Evolutionary conservation across 1,284 basidiomycete species (phyloP).

Genomic region (Apiotrichum mycotoxinovorans): DNA sequence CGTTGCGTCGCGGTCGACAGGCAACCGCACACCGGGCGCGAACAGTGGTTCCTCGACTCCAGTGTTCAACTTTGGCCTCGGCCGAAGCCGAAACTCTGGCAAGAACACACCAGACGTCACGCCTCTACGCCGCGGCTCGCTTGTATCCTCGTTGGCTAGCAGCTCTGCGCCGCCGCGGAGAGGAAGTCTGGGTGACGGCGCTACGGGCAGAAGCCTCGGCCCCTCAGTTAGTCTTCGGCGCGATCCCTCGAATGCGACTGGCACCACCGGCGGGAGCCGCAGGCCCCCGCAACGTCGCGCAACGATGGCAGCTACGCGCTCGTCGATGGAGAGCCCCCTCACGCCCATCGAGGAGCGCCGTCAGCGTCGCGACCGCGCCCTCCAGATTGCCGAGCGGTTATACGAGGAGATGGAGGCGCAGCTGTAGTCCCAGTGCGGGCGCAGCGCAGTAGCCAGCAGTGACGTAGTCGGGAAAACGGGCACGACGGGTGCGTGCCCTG

Average conservation of each 20-base stretch:
- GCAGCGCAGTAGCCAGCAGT: no score
- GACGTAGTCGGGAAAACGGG: no score
- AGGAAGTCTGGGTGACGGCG: background rate
- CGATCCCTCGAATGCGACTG: background rate
- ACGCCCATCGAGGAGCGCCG: constrained; percentile 7
- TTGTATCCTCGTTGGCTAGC: background rate
- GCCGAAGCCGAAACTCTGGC: no score
- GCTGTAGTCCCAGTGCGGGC: constrained; percentile 1
- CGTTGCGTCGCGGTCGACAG: background rate
- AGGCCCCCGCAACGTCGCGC: background rate
- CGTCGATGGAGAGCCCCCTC: background rate
- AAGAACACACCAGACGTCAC: no score
- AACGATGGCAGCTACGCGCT: background rate
- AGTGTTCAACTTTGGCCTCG: background rate
- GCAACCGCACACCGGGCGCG: background rate
- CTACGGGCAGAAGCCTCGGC: background rate
- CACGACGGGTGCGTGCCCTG: no score
- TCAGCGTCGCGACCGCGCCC: constrained; percentile 8
- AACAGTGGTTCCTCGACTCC: background rate
- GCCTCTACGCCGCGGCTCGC: background rate
- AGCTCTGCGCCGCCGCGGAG: no score
- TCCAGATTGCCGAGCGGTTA: constrained; percentile 18
- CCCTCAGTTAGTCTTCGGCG: no score
- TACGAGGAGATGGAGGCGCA: constrained; percentile 25
- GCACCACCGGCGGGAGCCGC: background rate